Percentiles rank a stretch among this genome's conserved stretches.
phyloP scores from a whole-genome alignment of 768 basidiomycete genomes.

The Tricholoma sp. region DNA sequence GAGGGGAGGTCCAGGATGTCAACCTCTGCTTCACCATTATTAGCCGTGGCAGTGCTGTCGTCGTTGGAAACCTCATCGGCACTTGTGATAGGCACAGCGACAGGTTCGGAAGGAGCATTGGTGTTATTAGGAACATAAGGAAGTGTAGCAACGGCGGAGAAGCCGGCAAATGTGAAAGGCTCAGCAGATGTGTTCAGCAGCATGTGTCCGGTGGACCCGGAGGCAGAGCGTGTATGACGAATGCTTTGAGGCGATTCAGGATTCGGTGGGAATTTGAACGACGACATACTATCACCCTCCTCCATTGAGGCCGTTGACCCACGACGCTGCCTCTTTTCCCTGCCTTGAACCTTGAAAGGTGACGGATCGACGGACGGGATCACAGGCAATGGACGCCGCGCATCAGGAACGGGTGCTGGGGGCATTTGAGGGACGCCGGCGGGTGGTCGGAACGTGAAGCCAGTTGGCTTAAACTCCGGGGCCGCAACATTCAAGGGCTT shows the following conservation, averaged over 20 bases:
- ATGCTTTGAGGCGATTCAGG: conserved; percentile 45
- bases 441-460: conserved; percentile 76
- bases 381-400: conserved; percentile 25
- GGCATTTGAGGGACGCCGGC: conserved; percentile 59
- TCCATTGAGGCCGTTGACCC: conserved; percentile 40
- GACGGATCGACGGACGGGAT: conserved; percentile 31
- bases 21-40: conserved; percentile 18
- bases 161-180: conserved; percentile 68
- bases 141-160: conserved; percentile 37
- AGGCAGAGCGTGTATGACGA: conserved; percentile 30
- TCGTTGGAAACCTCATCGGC: conserved; percentile 25
- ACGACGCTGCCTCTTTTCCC: conserved; percentile 74
- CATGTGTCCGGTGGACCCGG: conserved; percentile 15
- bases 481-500: conserved; percentile 77
- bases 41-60: conserved; percentile 31
- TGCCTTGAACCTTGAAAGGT: conserved; percentile 56
- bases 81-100: conserved; percentile 10
- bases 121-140: conserved; percentile 25
- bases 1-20: conserved; percentile 26
- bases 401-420: conserved; percentile 23
- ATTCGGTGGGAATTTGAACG: conserved; percentile 70
- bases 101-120: conserved; percentile 11
- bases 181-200: conserved; percentile 43
- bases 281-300: conserved; percentile 63
- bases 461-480: conserved; percentile 72